Evolutionary conservation across 83 land plant genomes (phyloP), one percentile per base, ranked within the genome.

Genomic region (Picea engelmannii): DNA sequence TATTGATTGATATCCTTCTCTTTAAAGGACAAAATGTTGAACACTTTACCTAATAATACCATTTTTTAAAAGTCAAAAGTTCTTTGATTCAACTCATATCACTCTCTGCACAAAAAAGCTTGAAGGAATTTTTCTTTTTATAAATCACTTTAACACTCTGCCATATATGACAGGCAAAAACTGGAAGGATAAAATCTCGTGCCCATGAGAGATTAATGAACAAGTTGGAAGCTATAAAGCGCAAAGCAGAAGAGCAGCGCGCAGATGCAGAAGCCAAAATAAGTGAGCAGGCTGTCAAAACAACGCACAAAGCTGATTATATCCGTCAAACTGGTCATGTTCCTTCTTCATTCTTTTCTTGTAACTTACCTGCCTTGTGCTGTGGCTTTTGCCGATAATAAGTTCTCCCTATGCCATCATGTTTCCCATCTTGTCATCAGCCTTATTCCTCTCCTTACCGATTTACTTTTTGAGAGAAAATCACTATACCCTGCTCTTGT

Each of bases 241-340:
- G 92, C 66, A 89, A 83, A 79, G 95, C 98, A 44, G 95, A 95
- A 68, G 98, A 93, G 63, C 89, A 86, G 85, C 90, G 93, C 12
- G 96, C 92, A 66, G 93, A 88, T 78, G 98, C 98, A 63, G 98
- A 95, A 80, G 92, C 93, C 17, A 87, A 86, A 47, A 84, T 93
- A 13, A 90, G 90, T 55, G 95, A 95, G 84, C 88, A 88, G 63
- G 96, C 99, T 62, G 84, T 85, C 55, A 93, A 84, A 81, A 92
- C 95, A 61, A 87, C 94, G 11, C 96, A 93, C 61, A 81, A 80
- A 81, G 99, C 98, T 63, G 93, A 95, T 64, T 92, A 88, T 79
- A 96, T 95, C 35, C 90, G 95, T 67, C 91, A 90, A 76, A 96
- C 95, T 7, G 99, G 98, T 9, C 92, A 87, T 40, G 67, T 93